Evolutionary conservation across 495 filamentous ascomycete genomes (phyloP).

Genomic region (Aspergillus diversus): DNA sequence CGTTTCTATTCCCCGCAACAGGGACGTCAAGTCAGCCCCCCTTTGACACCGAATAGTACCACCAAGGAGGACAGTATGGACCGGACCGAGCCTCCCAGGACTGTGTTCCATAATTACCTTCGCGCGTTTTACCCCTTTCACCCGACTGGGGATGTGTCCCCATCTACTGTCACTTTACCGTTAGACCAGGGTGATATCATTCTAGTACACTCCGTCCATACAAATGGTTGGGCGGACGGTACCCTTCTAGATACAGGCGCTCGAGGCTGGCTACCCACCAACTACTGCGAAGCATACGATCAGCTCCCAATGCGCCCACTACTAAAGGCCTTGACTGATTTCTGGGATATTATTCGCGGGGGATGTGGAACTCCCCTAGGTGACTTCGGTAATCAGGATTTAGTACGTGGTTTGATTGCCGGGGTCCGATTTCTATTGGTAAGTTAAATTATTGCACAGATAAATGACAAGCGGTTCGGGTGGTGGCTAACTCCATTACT

Average conservation of each 20-base stretch:
- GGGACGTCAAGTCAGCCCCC: constrained; percentile 67
- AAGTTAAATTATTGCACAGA: constrained; percentile 37
- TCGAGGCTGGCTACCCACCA: constrained; percentile 96
- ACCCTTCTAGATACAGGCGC: constrained; percentile 87
- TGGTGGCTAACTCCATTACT: constrained; percentile 1
- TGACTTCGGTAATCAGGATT: constrained; percentile 83
- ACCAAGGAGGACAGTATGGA: constrained; percentile 58
- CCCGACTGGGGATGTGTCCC: constrained; percentile 69
- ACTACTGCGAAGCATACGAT: constrained; percentile 96
- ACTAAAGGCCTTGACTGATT: constrained; percentile 82
- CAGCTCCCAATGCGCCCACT: constrained; percentile 81
- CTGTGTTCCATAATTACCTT: constrained; percentile 90
- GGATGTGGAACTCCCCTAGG: constrained; percentile 64
- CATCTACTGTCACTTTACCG: constrained; percentile 81
- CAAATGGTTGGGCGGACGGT: constrained; percentile 98
- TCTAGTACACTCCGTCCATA: constrained; percentile 94
- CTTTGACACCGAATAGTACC: constrained; percentile 68
- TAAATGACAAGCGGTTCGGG: not conserved
- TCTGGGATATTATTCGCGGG: constrained; percentile 88
- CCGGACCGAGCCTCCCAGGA: constrained; percentile 50
- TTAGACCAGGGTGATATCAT: constrained; percentile 91
- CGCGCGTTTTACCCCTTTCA: constrained; percentile 96
- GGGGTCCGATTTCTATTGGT: constrained; percentile 90
- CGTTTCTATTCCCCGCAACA: constrained; percentile 36
- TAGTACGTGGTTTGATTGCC: constrained; percentile 89